Percentiles rank a stretch among this genome's conserved stretches.
These are phyloP conservation scores for Boletus rubescentipes DNA, from an alignment of 768 basidiomycete species.

Conservation along the genomic window DNA sequence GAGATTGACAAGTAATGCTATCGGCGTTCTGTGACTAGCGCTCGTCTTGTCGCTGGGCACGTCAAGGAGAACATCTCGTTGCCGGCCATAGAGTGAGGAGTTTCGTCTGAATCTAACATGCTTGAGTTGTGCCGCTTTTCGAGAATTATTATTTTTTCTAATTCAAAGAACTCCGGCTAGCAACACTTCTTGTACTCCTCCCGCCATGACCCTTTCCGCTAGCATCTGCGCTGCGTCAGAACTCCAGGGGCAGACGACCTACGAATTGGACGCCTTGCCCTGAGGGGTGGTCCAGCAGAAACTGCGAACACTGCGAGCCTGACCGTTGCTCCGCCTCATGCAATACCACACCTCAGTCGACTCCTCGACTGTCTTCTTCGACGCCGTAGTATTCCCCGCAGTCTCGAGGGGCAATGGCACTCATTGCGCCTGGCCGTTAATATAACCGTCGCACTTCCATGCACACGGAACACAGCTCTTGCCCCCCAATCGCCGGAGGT, in stretches of 20 bases:
- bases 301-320: background rate
- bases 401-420: slow-evolving; percentile 3
- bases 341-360: slow-evolving; percentile 11
- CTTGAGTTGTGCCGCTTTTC: slow-evolving; percentile 18
- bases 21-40: background rate
- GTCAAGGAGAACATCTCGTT: background rate
- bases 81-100: background rate
- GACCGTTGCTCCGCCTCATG: background rate
- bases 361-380: slow-evolving; percentile 1
- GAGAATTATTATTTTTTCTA: slow-evolving; percentile 33
- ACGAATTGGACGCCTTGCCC: background rate
- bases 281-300: slow-evolving; percentile 3
- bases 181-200: slow-evolving; percentile 28
- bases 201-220: slow-evolving; percentile 22
- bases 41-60: background rate
- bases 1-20: too few relatives aligned
- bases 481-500: slow-evolving; percentile 27
- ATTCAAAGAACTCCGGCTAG: slow-evolving; percentile 31
- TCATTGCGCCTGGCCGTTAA: slow-evolving; percentile 18
- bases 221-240: slow-evolving; percentile 8
- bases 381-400: background rate
- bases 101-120: slow-evolving; percentile 11
- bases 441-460: slow-evolving; percentile 21
- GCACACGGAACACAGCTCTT: slow-evolving; percentile 14
- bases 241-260: slow-evolving; percentile 4